A percentile compares a stretch with the other conserved stretches of the same genome.
Evolutionary conservation across 441 rosid species (phyloP).

Genomic region (Arabidopsis lyrata): DNA sequence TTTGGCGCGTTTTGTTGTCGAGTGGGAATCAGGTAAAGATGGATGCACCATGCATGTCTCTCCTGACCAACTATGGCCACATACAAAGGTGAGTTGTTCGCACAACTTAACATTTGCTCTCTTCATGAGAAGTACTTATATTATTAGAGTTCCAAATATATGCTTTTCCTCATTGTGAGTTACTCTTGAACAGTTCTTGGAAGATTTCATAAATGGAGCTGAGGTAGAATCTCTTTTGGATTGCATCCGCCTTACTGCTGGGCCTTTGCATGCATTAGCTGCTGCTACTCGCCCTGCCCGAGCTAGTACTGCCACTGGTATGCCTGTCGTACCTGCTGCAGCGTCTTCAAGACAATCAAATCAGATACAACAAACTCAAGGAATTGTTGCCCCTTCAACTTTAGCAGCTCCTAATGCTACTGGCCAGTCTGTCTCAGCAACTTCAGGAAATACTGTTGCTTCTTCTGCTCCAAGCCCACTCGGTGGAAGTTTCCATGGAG

Average conservation of each 20-base stretch:
- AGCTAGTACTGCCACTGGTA: slow-evolving; percentile 79
- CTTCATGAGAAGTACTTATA: not conserved
- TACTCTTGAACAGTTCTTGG: slow-evolving; percentile 69
- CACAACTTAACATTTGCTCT: slow-evolving; percentile 7
- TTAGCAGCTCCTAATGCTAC: slow-evolving; percentile 46
- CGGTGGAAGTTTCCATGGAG: slow-evolving; percentile 70
- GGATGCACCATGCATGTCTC: slow-evolving; percentile 99
- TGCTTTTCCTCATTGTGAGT: slow-evolving; percentile 18
- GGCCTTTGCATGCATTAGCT: slow-evolving; percentile 95
- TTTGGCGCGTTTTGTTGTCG: slow-evolving; percentile 96
- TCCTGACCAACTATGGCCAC: slow-evolving; percentile 99
- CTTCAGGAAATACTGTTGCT: slow-evolving; percentile 55
- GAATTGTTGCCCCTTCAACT: slow-evolving; percentile 45
- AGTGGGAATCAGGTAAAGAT: slow-evolving; percentile 98
- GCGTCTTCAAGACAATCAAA: slow-evolving; percentile 73
- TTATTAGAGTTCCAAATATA: slow-evolving; percentile 3
- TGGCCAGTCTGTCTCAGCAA: slow-evolving; percentile 57
- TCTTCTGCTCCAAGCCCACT: slow-evolving; percentile 61
- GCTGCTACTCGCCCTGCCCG: slow-evolving; percentile 99
- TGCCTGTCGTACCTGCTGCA: slow-evolving; percentile 58
- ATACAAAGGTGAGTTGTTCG: slow-evolving; percentile 75
- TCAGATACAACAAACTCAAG: slow-evolving; percentile 52
- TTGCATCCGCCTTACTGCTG: slow-evolving; percentile 94
- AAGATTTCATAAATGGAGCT: slow-evolving; percentile 94
- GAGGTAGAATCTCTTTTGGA: slow-evolving; percentile 96